Percentiles rank a stretch among this genome's conserved stretches.
Evolutionary conservation across 352 stramenopile species (phyloP).

Genomic region (Elongisporangium undulatum): DNA sequence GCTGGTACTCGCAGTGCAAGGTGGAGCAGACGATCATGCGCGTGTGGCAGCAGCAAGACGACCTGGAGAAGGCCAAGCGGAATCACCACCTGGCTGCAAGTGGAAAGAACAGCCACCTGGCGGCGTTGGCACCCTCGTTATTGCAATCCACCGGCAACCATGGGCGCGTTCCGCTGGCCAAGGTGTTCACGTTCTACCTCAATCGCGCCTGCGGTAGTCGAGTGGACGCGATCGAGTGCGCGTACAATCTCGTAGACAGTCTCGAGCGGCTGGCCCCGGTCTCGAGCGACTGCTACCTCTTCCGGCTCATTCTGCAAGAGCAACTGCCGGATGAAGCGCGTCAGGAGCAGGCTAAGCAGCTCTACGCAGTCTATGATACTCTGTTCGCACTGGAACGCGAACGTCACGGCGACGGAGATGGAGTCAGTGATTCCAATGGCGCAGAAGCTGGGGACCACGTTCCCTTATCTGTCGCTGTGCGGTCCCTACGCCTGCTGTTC

Average conservation of each 20-base stretch:
- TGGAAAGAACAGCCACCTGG: not conserved
- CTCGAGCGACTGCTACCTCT: conserved; percentile 50
- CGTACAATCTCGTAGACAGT: conserved; percentile 52
- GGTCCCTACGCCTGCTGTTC: conserved; percentile 38
- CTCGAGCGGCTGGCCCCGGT: conserved; percentile 33
- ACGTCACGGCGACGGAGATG: conserved; percentile 15
- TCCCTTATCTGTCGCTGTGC: conserved; percentile 37
- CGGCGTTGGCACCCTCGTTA: not conserved
- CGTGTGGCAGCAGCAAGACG: conserved; percentile 60
- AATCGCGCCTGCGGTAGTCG: conserved; percentile 23
- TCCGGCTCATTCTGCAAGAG: conserved; percentile 39
- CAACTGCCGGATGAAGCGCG: conserved; percentile 45
- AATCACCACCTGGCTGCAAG: conserved; percentile 10
- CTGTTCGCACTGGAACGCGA: conserved; percentile 48
- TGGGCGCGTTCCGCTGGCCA: conserved; percentile 14
- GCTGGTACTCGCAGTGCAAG: conserved; percentile 34
- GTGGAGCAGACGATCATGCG: conserved; percentile 47
- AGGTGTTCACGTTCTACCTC: conserved; percentile 33
- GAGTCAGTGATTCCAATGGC: not conserved
- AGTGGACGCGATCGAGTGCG: conserved; percentile 41
- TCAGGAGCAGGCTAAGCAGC: conserved; percentile 32
- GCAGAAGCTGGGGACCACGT: conserved; percentile 17
- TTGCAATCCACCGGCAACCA: not conserved
- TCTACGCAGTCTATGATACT: conserved; percentile 42
- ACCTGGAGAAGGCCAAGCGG: conserved; percentile 35